phyloP scores from a whole-genome alignment of 257 asterid species.

The Solanum ossicruentum region DNA sequence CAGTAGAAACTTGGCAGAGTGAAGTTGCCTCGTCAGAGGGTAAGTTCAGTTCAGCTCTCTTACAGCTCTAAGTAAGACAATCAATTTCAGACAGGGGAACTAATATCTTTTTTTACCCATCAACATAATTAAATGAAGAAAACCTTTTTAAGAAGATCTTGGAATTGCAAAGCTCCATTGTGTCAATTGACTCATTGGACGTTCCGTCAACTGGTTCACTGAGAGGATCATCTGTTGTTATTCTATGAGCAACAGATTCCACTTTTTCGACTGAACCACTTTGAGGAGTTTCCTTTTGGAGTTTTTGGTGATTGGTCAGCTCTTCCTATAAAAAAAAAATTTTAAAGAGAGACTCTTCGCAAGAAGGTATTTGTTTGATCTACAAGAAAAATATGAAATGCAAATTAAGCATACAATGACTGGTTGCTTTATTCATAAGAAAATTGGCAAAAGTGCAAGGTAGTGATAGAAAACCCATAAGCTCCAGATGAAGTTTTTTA shows the following conservation, averaged over 20 bases:
- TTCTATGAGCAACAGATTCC: slow-evolving; percentile 12
- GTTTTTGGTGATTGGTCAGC: slow-evolving; percentile 16
- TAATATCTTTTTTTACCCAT: background rate
- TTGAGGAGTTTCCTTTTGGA: slow-evolving; percentile 20
- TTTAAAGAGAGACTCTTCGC: background rate
- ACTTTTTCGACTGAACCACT: slow-evolving; percentile 6
- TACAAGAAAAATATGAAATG: background rate
- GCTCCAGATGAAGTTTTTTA: background rate
- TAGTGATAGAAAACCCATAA: background rate
- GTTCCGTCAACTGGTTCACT: slow-evolving; percentile 25
- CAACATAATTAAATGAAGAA: background rate
- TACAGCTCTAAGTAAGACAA: background rate
- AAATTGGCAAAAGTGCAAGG: background rate
- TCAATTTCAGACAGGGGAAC: background rate
- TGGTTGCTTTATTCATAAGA: background rate
- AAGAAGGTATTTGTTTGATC: background rate
- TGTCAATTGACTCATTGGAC: slow-evolving; percentile 35
- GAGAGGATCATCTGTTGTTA: slow-evolving; percentile 12
- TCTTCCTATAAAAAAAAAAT: slow-evolving; percentile 33
- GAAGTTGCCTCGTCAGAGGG: background rate
- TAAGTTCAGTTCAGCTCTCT: background rate
- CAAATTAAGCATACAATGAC: background rate
- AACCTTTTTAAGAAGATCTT: slow-evolving; percentile 74
- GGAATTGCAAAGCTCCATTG: slow-evolving; percentile 23
- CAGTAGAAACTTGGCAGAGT: background rate